phyloP scores from a whole-genome alignment of 768 basidiomycete species.

The Cystoderma amianthinum region DNA sequence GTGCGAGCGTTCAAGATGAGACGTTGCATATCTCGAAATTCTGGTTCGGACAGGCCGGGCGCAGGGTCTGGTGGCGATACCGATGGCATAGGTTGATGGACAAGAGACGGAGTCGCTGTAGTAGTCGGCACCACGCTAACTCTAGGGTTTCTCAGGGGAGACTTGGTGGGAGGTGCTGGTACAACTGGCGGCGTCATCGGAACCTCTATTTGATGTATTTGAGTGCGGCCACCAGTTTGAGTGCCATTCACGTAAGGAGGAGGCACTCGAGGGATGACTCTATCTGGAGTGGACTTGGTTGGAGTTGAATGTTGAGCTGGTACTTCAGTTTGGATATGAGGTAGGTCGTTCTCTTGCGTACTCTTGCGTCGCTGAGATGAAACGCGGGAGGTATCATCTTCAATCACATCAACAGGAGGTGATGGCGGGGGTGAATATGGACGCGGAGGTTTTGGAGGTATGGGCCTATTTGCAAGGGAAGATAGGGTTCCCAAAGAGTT shows the following conservation, averaged over 20 bases:
- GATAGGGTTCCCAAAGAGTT: conserved; percentile 32
- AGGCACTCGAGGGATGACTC: neutral
- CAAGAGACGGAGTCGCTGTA: neutral
- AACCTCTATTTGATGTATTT: neutral
- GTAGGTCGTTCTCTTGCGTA: neutral
- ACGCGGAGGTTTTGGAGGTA: conserved; percentile 52
- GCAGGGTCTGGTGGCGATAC: conserved; percentile 9
- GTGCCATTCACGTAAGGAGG: neutral
- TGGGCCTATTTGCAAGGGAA: conserved; percentile 48
- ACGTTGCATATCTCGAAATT: conserved; percentile 61
- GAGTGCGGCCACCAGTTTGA: neutral
- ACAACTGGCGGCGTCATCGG: neutral
- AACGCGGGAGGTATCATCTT: conserved; percentile 22
- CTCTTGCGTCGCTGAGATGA: conserved; percentile 6
- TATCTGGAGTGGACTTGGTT: neutral
- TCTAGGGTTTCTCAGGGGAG: neutral
- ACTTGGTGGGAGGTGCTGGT: neutral
- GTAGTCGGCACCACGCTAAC: neutral
- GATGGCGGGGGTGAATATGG: conserved; percentile 43
- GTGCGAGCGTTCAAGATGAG: conserved; percentile 63
- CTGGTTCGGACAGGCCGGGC: conserved; percentile 28
- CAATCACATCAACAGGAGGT: conserved; percentile 31
- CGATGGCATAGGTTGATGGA: conserved; percentile 15
- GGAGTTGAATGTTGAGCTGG: neutral
- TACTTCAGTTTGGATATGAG: neutral